Percentiles rank a stretch among this genome's conserved stretches.
Conservation (phyloP, 257 asterid species). For the Plantago elongata region DNA sequence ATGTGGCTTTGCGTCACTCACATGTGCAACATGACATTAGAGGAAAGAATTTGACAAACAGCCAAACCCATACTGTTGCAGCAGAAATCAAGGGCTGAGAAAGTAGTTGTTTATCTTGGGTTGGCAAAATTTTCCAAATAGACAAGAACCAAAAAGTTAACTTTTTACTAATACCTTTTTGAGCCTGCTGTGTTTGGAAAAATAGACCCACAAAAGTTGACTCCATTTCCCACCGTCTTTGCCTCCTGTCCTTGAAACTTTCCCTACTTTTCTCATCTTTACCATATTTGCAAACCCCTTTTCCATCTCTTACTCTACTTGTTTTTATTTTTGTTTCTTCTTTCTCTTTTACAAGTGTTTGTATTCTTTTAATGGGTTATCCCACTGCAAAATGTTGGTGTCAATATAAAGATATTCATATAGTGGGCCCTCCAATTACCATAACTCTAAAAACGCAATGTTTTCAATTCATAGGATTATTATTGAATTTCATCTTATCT, state of each 20-base stretch:
- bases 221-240: not conserved
- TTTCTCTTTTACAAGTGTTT: too few species aligned
- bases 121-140: not conserved
- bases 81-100: slow-evolving; percentile 30
- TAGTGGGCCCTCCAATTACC: too few species aligned
- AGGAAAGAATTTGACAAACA: slow-evolving; percentile 2
- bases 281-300: too few species aligned
- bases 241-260: not conserved
- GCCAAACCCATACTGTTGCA: slow-evolving; percentile 16
- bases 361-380: too few species aligned
- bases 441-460: too few species aligned
- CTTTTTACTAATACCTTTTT: slow-evolving; percentile 4
- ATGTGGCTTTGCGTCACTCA: not conserved
- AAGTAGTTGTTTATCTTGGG: slow-evolving; percentile 12
- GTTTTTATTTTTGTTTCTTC: too few species aligned
- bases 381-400: too few species aligned
- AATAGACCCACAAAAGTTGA: slow-evolving; percentile 16
- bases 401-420: too few species aligned
- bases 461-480: too few species aligned
- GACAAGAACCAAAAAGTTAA: slow-evolving; percentile 1
- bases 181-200: not conserved
- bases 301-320: too few species aligned
- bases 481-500: too few species aligned
- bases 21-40: not conserved
- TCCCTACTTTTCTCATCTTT: not conserved